Evolutionary conservation across 169 alveolate species (phyloP).

Genomic region (Pseudocohnilembus persalinus): DNA sequence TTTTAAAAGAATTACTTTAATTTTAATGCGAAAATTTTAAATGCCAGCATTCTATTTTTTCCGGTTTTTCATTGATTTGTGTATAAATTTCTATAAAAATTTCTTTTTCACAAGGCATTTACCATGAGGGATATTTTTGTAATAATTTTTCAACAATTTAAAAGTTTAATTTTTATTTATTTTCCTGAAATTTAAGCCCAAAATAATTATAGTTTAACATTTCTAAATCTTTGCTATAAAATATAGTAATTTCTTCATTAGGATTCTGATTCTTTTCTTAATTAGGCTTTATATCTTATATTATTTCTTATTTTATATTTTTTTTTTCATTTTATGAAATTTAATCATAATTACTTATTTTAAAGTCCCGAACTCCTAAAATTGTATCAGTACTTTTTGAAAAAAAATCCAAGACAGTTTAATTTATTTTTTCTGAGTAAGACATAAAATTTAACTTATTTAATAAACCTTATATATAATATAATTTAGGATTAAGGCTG

Average conservation of each 20-base stretch:
- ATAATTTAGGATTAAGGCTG: too few species aligned
- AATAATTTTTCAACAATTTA: not conserved
- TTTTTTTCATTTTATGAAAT: not conserved
- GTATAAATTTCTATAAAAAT: not conserved
- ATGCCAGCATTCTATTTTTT: not conserved
- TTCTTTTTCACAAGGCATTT: not conserved
- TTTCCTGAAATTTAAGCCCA: not conserved
- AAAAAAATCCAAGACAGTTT: not conserved
- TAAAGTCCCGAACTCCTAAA: not conserved
- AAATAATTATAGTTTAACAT: too few species aligned
- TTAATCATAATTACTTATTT: too few species aligned
- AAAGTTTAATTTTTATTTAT: too few species aligned
- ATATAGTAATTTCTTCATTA: not conserved
- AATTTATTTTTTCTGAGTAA: not conserved
- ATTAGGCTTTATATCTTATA: not conserved
- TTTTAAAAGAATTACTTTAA: too few species aligned
- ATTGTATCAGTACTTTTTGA: not conserved
- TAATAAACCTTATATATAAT: too few species aligned
- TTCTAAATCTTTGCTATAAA: not conserved
- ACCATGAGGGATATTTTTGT: not conserved
- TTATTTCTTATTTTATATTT: too few species aligned
- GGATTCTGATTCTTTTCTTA: not conserved
- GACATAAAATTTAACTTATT: too few species aligned
- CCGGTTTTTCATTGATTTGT: too few species aligned
- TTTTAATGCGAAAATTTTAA: not conserved